Evolutionary conservation across 164 flowering plant genomes (phyloP), one percentile per base, ranked within the genome.

Genomic region (Stephania cephalantha): DNA sequence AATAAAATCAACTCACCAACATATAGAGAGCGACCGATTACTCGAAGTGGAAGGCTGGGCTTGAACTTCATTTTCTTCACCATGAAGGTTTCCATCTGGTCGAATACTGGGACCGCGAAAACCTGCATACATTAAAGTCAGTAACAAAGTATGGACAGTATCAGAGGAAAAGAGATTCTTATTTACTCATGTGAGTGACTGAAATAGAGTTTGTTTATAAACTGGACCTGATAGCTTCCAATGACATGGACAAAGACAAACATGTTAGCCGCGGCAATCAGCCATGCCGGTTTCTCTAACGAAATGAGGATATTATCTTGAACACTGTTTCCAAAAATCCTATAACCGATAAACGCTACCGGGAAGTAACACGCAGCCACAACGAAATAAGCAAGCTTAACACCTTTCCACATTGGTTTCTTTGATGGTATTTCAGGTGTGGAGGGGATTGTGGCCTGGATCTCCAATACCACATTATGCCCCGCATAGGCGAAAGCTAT

Each of bases 401-500:
- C 87, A 5, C 92, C 92, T 68, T 74, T 85, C 91, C 92, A 89
- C 95, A 88, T 90, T 1, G 92, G 88, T 52, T 68, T 83, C 78
- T 87, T 88, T 15, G 95, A 88, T 8, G 91, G 92, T 68, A 76
- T 85, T 55, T 84, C 89, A 0, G 89, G 89, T 1, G 90, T 82
- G 2, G 95, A 90, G 61, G 91, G 90, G 69, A 90, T 86, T 7
- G 90, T 85, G 18, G 94, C 90, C 69, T 88, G 94, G 55, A 90
- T 90, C 76, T 90, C 95, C 79, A 90, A 55, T 0, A 86, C 92
- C 76, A 90, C 93, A 78, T 86, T 89, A 79, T 89, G 93, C 2
- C 89, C 92, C 15, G 90, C 95, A 82, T 79, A 90, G 58, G 92
- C 91, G 48, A 90, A 90, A 29, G 88, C 92, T 5, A 90, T 84